A percentile compares a stretch with the other conserved stretches of the same genome.
Conservation (phyloP, 176 grass and related monocot genomes). For the Oryza coarctata region DNA sequence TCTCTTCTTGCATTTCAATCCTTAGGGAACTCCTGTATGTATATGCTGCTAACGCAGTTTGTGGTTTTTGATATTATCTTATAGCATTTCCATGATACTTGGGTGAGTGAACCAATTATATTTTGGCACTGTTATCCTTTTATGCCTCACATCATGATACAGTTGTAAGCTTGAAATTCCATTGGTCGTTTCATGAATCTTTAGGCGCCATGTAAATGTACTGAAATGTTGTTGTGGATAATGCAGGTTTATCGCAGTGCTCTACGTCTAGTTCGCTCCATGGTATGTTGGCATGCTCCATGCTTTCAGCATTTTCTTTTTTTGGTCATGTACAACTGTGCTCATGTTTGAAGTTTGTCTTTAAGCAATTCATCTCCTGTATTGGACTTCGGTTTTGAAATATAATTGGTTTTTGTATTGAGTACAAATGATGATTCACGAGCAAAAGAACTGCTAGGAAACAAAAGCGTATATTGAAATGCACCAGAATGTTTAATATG, state of each 20-base stretch:
- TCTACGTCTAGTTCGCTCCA: slow-evolving; percentile 73
- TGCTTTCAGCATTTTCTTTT: slow-evolving; percentile 4
- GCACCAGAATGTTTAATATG: background rate
- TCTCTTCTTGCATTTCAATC: background rate
- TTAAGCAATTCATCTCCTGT: background rate
- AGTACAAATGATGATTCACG: background rate
- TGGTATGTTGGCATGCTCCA: slow-evolving; percentile 44
- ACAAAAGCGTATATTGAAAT: background rate
- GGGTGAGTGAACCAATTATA: background rate
- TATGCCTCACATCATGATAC: background rate
- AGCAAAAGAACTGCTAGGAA: background rate
- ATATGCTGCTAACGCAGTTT: background rate
- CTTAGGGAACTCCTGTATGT: background rate
- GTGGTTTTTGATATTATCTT: background rate
- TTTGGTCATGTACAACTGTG: background rate
- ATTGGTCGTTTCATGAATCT: background rate
- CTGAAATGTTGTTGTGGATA: slow-evolving; percentile 26
- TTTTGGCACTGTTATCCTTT: background rate
- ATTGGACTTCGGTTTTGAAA: background rate
- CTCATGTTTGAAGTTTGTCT: background rate
- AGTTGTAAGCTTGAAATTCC: background rate
- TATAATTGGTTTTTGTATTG: background rate
- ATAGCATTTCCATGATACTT: background rate
- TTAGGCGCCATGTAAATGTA: background rate
- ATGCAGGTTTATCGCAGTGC: slow-evolving; percentile 85